Conservation (phyloP, 345 rosid genomes). For the Eucalyptus pauciflora region DNA sequence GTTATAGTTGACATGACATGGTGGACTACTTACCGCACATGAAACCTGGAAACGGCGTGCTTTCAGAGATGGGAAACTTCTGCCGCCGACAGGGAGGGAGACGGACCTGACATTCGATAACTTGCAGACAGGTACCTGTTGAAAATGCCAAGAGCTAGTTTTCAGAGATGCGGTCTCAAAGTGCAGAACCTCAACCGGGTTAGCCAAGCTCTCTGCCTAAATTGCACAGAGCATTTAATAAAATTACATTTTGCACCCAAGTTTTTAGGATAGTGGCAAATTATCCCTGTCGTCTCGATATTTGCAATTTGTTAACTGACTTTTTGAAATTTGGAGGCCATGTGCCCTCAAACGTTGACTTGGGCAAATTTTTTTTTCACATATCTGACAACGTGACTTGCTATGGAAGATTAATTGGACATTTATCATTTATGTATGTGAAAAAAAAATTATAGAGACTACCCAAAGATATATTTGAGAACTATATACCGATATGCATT, state of each 20-base stretch:
- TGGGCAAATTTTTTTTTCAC: background rate
- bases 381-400: background rate
- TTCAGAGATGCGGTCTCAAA: background rate
- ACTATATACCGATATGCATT: background rate
- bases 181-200: background rate
- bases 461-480: background rate
- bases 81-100: conserved; percentile 9
- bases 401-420: fast-evolving
- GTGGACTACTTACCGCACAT: conserved; percentile 28
- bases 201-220: background rate
- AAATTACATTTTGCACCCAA: background rate
- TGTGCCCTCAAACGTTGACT: background rate
- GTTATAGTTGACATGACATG: background rate
- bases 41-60: conserved; percentile 13
- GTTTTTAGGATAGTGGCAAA: background rate
- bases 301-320: background rate
- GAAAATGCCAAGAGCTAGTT: background rate
- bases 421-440: background rate
- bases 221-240: background rate
- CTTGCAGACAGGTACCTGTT: conserved; percentile 13
- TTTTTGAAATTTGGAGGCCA: background rate
- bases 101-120: conserved; percentile 13
- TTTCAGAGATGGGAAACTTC: conserved; percentile 22
- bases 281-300: background rate
- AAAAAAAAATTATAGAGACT: fast-evolving